These are phyloP conservation scores for Neoarthrinium moseri DNA, from an alignment of 2,329 filamentous ascomycete genomes.

Conservation along the genomic window DNA sequence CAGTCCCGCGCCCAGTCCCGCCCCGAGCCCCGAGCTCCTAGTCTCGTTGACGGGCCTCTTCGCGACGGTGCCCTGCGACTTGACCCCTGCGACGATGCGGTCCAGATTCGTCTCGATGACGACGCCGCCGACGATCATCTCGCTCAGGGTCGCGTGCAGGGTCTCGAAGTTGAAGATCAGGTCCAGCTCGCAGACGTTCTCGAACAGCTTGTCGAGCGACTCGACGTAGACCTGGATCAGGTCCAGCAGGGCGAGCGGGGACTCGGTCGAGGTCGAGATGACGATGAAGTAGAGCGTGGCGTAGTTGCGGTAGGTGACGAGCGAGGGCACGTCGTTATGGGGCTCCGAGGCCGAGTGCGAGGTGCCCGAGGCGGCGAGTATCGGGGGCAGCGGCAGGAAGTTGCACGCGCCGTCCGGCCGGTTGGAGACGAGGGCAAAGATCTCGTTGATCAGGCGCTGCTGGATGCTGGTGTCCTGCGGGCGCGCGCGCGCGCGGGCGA, in stretches of 20 bases:
- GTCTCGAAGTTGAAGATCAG: conserved; percentile 99
- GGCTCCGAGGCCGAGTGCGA: conserved; percentile 64
- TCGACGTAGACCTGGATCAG: conserved; percentile 98
- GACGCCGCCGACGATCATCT: conserved; percentile 95
- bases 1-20: conserved; percentile 51
- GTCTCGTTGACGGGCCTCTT: conserved; percentile 78
- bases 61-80: conserved; percentile 71
- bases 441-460: conserved; percentile 94
- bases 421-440: conserved; percentile 93
- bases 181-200: conserved; percentile 97
- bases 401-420: conserved; percentile 92
- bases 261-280: conserved; percentile 95
- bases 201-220: conserved; percentile 88
- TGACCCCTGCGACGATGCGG: conserved; percentile 83
- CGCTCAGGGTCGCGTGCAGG: conserved; percentile 82
- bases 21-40: conserved; percentile 42
- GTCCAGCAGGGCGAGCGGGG: conserved; percentile 90
- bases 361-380: conserved; percentile 63
- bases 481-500: too few relatives aligned
- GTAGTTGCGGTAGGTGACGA: conserved; percentile 97
- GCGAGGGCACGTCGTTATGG: conserved; percentile 85
- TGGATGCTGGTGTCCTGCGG: conserved; percentile 91
- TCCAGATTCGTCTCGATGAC: conserved; percentile 91
- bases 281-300: conserved; percentile 98
- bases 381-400: conserved; percentile 79